These are phyloP conservation scores for Stenogyne calaminthoides DNA, from an alignment of 305 asterid genomes.

Conservation along the genomic window DNA sequence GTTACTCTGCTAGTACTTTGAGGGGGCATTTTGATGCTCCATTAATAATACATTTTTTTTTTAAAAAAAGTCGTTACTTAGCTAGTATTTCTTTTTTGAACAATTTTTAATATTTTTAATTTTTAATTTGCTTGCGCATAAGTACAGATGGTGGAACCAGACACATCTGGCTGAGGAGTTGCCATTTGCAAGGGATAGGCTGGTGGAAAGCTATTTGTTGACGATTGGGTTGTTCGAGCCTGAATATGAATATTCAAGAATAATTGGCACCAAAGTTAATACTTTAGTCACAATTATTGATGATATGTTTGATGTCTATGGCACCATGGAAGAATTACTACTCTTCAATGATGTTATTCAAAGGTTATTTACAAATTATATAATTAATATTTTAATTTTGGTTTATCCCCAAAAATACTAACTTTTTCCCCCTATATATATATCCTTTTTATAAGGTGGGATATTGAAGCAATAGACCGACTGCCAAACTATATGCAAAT, in stretches of 20 bases:
- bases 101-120: too few species aligned
- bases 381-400: too few species aligned
- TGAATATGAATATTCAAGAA: constrained; percentile 19
- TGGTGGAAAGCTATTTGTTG: constrained; percentile 46
- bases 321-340: constrained; percentile 10
- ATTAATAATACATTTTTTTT: too few species aligned
- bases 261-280: constrained; percentile 1
- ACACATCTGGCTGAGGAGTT: constrained; percentile 20
- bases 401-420: too few species aligned
- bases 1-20: too few species aligned
- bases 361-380: too few species aligned
- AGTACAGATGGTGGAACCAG: constrained; percentile 28
- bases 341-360: constrained; percentile 11
- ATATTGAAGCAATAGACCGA: constrained; percentile 11
- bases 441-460: constrained; percentile 28
- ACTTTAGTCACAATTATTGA: constrained; percentile 8
- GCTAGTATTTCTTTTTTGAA: background rate
- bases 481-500: constrained; percentile 29
- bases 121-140: background rate
- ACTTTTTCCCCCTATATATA: too few species aligned
- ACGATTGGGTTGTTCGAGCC: constrained; percentile 32
- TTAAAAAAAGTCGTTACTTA: too few species aligned
- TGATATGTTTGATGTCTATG: constrained; percentile 28
- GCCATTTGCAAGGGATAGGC: constrained; percentile 42
- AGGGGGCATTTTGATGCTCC: too few species aligned